phyloP scores from a whole-genome alignment of 768 basidiomycete species.

The Mycena polygramma region DNA sequence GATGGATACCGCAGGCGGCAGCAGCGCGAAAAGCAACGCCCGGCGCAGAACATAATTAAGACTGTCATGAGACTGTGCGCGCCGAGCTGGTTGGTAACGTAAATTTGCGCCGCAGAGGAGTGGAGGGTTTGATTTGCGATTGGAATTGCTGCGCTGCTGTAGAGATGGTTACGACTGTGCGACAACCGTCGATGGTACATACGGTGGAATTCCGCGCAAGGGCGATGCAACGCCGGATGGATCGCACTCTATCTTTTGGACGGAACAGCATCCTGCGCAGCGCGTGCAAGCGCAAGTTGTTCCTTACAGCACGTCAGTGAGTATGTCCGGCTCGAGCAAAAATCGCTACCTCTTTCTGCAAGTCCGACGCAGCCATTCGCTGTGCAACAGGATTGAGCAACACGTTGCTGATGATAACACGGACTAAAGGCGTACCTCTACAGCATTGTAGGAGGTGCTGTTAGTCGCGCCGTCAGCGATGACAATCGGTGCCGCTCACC shows the following conservation, averaged over 20 bases:
- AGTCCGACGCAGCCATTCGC: slow-evolving; percentile 28
- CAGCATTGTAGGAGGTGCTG: slow-evolving; percentile 9
- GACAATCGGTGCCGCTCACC: slow-evolving; percentile 53
- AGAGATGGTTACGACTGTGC: slow-evolving; percentile 17
- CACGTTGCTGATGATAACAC: background rate
- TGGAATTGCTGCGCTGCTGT: slow-evolving; percentile 27
- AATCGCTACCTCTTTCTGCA: slow-evolving; percentile 21
- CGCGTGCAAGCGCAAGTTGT: slow-evolving; percentile 33
- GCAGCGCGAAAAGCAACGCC: background rate
- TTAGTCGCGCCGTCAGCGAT: background rate
- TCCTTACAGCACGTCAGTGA: slow-evolving; percentile 19
- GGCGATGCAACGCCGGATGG: background rate
- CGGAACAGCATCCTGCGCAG: slow-evolving; percentile 33
- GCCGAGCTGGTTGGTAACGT: slow-evolving; percentile 4
- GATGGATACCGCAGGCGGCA: slow-evolving; percentile 10
- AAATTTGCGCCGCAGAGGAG: slow-evolving; percentile 2
- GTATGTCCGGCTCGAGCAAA: background rate
- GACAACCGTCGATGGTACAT: background rate
- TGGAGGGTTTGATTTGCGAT: background rate
- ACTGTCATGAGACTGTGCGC: no score
- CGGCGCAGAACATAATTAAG: background rate
- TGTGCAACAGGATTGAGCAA: slow-evolving; percentile 14
- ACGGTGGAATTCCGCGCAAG: slow-evolving; percentile 1
- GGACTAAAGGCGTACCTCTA: slow-evolving; percentile 23
- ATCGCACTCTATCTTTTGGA: slow-evolving; percentile 24